These are phyloP conservation scores for Penicillium sp. DNA, from an alignment of 2,329 filamentous ascomycete species.

Conservation along the genomic window DNA sequence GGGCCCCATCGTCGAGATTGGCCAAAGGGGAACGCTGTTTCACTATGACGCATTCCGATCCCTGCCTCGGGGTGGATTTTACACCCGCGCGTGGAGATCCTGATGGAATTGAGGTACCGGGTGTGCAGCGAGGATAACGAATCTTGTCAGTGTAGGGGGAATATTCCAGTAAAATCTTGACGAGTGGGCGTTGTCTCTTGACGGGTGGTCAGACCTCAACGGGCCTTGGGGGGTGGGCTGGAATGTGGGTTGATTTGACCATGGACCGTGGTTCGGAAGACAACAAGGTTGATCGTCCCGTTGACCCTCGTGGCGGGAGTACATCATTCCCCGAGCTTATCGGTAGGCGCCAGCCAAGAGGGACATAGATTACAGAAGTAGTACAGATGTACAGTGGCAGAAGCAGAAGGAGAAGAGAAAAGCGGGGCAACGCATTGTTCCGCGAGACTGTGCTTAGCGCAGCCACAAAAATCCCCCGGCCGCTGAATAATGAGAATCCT, in stretches of 20 bases:
- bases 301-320: constrained; percentile 19
- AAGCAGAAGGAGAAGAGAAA: not conserved
- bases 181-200: not conserved
- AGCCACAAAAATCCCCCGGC: not conserved
- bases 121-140: not conserved
- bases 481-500: not conserved
- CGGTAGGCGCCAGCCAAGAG: constrained; percentile 23
- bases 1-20: constrained; percentile 12
- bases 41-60: constrained; percentile 25
- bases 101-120: not conserved
- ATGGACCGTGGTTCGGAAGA: constrained; percentile 9
- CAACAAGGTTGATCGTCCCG: constrained; percentile 32
- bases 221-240: not conserved
- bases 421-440: not conserved
- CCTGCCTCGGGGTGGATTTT: constrained; percentile 28
- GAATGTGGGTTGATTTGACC: not conserved
- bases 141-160: not conserved
- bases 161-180: not conserved
- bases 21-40: constrained; percentile 20
- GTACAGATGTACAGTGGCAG: not conserved
- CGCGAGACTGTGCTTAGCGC: not conserved
- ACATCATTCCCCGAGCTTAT: constrained; percentile 25
- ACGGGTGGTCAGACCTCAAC: not conserved
- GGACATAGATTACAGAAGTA: not conserved
- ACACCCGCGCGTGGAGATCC: constrained; percentile 13